A percentile compares a stretch with the other conserved stretches of the same genome.
These are phyloP conservation scores for Fusarium caatingaense DNA, from an alignment of 2,329 filamentous ascomycete genomes.

Conservation along the genomic window DNA sequence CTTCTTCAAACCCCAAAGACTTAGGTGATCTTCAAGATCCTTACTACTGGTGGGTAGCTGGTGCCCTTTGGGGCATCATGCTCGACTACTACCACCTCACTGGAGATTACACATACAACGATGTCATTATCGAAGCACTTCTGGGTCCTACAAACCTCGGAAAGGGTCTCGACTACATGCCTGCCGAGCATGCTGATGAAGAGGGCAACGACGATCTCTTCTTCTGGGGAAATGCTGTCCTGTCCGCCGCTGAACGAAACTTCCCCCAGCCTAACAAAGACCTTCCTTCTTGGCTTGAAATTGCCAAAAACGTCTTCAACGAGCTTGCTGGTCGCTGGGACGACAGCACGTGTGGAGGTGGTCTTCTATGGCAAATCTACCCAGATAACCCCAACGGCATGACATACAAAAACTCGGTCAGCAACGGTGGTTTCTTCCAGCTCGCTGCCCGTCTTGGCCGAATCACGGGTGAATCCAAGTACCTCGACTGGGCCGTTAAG, in stretches of 20 bases:
- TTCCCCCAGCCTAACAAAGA: conserved; percentile 69
- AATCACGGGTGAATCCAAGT: conserved; percentile 74
- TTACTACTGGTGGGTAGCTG: conserved; percentile 77
- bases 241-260: conserved; percentile 75
- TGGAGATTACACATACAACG: conserved; percentile 70
- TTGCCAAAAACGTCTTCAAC: conserved; percentile 79
- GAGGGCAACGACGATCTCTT: conserved; percentile 81
- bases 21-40: conserved; percentile 73
- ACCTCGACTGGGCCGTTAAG: conserved; percentile 73
- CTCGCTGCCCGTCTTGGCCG: conserved; percentile 80
- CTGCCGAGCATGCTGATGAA: conserved; percentile 64
- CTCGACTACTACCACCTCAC: conserved; percentile 77
- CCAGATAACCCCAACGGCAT: conserved; percentile 77
- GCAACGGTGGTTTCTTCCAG: conserved; percentile 86
- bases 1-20: conserved; percentile 62
- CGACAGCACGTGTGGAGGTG: conserved; percentile 72
- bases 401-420: conserved; percentile 84
- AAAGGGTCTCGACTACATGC: conserved; percentile 69
- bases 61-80: conserved; percentile 74
- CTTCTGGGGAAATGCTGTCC: conserved; percentile 76
- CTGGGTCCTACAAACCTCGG: conserved; percentile 67
- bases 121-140: conserved; percentile 68
- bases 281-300: conserved; percentile 72
- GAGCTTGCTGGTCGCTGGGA: conserved; percentile 78
- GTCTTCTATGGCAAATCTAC: conserved; percentile 86